Conservation (phyloP, 192 early-diverging fungal genomes). For the Podila horticola region DNA sequence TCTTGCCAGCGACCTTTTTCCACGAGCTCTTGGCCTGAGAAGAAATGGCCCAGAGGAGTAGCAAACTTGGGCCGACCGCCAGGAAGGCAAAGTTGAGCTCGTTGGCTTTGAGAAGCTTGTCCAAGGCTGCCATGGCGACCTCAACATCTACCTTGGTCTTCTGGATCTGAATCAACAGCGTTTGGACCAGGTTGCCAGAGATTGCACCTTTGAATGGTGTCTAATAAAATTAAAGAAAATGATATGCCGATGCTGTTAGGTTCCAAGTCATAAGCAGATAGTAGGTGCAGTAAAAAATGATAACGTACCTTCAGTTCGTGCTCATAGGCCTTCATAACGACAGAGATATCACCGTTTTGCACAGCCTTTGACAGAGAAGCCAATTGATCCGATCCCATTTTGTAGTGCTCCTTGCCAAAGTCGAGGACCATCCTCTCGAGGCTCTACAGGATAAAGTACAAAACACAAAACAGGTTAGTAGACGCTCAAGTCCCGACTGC, state of each 20-base stretch:
- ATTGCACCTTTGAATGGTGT: constrained; percentile 60
- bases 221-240: constrained; percentile 3
- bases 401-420: constrained; percentile 69
- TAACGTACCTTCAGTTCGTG: constrained; percentile 71
- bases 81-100: constrained; percentile 96
- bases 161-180: constrained; percentile 86
- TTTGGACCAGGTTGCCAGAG: constrained; percentile 70
- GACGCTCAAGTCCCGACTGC: background rate
- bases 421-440: constrained; percentile 91
- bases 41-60: constrained; percentile 63
- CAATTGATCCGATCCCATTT: constrained; percentile 63
- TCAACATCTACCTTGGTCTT: constrained; percentile 96
- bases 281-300: no score
- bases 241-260: background rate
- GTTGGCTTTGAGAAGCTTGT: constrained; percentile 92
- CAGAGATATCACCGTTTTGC: constrained; percentile 80
- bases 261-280: no score
- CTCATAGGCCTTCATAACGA: constrained; percentile 84
- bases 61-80: constrained; percentile 78
- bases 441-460: constrained; percentile 53
- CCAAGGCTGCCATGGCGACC: constrained; percentile 89
- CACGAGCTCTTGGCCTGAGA: constrained; percentile 48
- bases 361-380: constrained; percentile 63
- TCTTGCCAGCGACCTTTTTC: constrained; percentile 52
- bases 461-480: background rate